Conservation (phyloP, 768 basidiomycete species). For the Kwoniella sp. region DNA sequence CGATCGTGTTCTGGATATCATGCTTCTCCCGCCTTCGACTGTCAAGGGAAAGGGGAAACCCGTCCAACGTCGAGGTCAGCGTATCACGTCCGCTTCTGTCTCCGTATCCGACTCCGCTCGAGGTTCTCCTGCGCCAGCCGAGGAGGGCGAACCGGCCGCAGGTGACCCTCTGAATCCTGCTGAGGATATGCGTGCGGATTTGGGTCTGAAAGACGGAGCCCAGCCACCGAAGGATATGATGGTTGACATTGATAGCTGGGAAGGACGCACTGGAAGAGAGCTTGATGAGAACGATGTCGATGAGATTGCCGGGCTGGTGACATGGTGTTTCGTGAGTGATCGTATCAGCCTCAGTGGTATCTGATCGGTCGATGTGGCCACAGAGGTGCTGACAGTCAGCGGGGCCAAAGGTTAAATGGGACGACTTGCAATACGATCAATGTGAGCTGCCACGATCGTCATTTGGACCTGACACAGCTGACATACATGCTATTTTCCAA, state of each 20-base stretch:
- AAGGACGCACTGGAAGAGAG: conserved; percentile 58
- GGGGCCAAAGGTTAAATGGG: conserved; percentile 74
- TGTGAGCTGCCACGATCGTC: conserved; percentile 60
- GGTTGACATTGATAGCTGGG: conserved; percentile 69
- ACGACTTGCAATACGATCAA: conserved; percentile 88
- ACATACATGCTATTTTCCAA: neutral
- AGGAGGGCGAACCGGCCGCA: neutral
- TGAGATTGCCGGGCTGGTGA: conserved; percentile 58
- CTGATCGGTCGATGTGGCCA: too few relatives aligned
- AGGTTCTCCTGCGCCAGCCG: conserved; percentile 13
- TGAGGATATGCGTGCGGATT: conserved; percentile 38
- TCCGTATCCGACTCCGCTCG: conserved; percentile 35
- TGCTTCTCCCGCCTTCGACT: conserved; percentile 63
- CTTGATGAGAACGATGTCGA: conserved; percentile 63
- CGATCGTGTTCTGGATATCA: conserved; percentile 85
- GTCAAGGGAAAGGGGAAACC: conserved; percentile 46
- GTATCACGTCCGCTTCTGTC: conserved; percentile 27
- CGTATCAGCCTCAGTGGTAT: too few relatives aligned
- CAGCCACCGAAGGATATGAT: conserved; percentile 64
- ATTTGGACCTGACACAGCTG: neutral
- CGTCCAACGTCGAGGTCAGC: conserved; percentile 10
- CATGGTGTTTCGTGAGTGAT: conserved; percentile 66
- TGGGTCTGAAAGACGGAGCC: conserved; percentile 60
- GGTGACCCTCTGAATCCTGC: neutral
- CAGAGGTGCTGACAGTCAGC: neutral